Percentiles rank a stretch among this genome's conserved stretches.
phyloP scores from a whole-genome alignment of 495 filamentous ascomycete species.

The Trichoderma reesei region DNA sequence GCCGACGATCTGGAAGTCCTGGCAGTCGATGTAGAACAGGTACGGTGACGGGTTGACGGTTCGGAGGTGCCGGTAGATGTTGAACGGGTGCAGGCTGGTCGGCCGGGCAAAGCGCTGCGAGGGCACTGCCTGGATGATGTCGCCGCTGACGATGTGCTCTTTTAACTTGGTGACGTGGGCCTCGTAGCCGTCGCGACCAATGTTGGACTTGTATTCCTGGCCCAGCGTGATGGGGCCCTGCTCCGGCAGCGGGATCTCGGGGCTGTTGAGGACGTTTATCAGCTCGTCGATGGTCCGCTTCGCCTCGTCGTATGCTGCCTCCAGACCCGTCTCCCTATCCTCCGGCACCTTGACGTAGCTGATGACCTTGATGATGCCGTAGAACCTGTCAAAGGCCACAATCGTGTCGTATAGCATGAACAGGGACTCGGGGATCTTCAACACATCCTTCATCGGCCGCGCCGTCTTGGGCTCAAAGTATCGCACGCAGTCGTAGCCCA shows the following conservation, averaged over 20 bases:
- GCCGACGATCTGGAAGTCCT: conserved; percentile 87
- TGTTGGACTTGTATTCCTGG: conserved; percentile 84
- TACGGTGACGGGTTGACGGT: conserved; percentile 95
- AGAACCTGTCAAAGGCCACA: conserved; percentile 91
- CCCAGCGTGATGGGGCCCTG: conserved; percentile 61
- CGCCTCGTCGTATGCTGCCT: conserved; percentile 56
- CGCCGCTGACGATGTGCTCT: conserved; percentile 75
- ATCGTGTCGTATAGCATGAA: conserved; percentile 99
- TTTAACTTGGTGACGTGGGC: conserved; percentile 71
- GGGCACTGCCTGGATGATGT: conserved; percentile 96
- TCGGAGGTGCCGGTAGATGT: conserved; percentile 93
- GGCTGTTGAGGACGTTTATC: conserved; percentile 56
- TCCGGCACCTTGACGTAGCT: conserved; percentile 68
- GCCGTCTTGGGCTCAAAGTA: conserved; percentile 96
- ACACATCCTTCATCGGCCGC: conserved; percentile 74
- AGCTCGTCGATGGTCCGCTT: conserved; percentile 50
- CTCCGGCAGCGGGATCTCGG: conserved; percentile 66
- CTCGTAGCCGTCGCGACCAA: conserved; percentile 82
- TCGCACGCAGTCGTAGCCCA: conserved; percentile 92
- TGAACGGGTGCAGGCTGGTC: conserved; percentile 88
- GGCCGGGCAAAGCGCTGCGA: conserved; percentile 86
- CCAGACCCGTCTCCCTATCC: conserved; percentile 23
- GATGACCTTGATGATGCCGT: conserved; percentile 81
- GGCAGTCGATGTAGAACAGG: conserved; percentile 89
- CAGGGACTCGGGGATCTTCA: conserved; percentile 80